A percentile compares a stretch with the other conserved stretches of the same genome.
Conservation (phyloP, 1,284 basidiomycete genomes). For the Trametes versicolor region DNA sequence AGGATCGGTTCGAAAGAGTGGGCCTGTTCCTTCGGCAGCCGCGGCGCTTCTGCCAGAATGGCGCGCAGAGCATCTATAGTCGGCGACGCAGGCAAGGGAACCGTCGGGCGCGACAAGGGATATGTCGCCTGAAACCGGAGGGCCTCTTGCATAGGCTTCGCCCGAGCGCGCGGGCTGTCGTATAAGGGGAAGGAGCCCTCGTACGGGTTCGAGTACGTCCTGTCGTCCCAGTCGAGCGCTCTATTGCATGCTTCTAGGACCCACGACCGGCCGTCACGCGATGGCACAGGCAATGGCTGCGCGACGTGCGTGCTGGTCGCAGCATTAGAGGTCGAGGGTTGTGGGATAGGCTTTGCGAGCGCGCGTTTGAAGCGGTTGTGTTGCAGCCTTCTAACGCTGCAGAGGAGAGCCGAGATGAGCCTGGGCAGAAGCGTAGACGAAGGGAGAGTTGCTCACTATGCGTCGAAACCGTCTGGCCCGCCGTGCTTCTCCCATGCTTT, state of each 20-base stretch:
- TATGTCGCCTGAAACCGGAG: not conserved
- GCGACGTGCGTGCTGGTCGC: no score
- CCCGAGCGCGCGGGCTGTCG: not conserved
- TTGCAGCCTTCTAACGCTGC: not conserved
- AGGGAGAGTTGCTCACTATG: conserved; percentile 6
- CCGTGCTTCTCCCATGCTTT: conserved; percentile 21
- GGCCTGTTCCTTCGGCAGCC: conserved; percentile 1
- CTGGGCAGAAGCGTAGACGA: no score
- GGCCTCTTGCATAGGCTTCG: not conserved
- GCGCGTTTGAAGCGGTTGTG: not conserved
- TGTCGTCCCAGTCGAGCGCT: conserved; percentile 7
- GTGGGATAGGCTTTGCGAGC: not conserved
- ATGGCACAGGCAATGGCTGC: not conserved
- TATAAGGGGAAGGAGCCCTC: not conserved
- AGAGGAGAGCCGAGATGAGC: not conserved
- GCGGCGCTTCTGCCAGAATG: conserved; percentile 5
- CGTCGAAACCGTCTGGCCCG: conserved; percentile 17
- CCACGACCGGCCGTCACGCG: conserved; percentile 3
- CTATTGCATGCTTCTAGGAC: conserved; percentile 16
- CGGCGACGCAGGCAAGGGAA: not conserved
- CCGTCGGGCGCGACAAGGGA: not conserved
- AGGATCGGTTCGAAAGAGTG: not conserved
- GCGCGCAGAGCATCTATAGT: conserved; percentile 1
- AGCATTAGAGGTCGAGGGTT: not conserved
- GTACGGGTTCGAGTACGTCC: not conserved